Base-by-base conservation (phyloP, 2,329 filamentous ascomycete genomes). In the Fusarium neocosmosporiellum region DNA sequence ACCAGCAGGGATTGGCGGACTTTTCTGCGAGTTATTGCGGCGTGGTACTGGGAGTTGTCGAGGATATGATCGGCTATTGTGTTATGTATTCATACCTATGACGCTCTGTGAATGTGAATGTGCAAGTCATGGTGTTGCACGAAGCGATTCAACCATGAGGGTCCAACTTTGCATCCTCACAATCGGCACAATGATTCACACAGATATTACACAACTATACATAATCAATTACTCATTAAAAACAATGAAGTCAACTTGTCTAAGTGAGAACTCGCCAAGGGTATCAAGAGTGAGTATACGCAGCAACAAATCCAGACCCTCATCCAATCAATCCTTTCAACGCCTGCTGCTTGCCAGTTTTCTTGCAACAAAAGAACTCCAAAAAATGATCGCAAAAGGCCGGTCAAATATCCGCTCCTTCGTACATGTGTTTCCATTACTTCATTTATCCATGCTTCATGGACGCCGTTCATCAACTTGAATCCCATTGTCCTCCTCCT, bases 401-500 rank as follows among this genome's bases (percentile, higher is more conserved):
- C 43, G 58, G 50, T 58, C 67, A 69, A 58, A 50, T 66, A 27
- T 36, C 33, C 63, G 29, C 48, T 41, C 63, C 70, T 63, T 69
- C 53, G 39, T 63, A 64, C 60, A 31, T 48, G 27, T 68, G 22
- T 61, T n/a, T 33, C 69, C 53, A 59, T 67, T 24, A 61, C 27
- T 64, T 68, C 60, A 63, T 72, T 53, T 55, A 59, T 58, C 63
- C 70, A 63, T 69, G 50, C 20, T 59, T 75, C 70, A 71, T 76
- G 58, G 50, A 59, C 59, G 68, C 61, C 63, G 72, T 63, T 73
- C 74, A 24, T 78, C 74, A 60, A 73, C 69, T 20, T 75, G 69
- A 57, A 75, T 55, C 10, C 67, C 75, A 46, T 77, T 72, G 41
- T 80, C 81, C 64, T 84, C 82, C 71, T 83, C 82, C 46, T 83